Conservation (phyloP, 2,329 filamentous ascomycete species). For the Aspergillus vadensis region DNA sequence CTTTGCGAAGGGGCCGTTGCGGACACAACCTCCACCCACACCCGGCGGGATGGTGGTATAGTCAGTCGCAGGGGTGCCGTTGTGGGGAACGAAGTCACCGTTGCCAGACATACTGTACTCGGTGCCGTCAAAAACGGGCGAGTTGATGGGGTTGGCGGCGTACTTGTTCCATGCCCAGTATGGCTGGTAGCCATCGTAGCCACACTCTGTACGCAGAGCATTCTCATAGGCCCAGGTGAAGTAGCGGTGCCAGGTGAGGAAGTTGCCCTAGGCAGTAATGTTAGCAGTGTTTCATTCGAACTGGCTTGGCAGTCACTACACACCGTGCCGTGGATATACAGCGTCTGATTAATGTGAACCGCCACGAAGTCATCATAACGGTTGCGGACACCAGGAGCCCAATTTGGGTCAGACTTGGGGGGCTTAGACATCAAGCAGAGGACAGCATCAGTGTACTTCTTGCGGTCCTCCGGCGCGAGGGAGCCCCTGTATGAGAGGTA, state of each 20-base stretch:
- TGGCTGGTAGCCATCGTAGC: conserved; percentile 43
- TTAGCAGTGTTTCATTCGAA: neutral
- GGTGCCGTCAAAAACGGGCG: conserved; percentile 41
- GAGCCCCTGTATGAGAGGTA: neutral
- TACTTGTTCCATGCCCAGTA: conserved; percentile 46
- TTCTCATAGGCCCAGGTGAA: conserved; percentile 48
- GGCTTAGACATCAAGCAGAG: conserved; percentile 40
- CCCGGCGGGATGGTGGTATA: conserved; percentile 36
- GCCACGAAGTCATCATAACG: conserved; percentile 57
- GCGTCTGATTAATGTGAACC: conserved; percentile 53
- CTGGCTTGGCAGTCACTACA: neutral
- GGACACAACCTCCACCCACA: conserved; percentile 19
- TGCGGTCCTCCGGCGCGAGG: neutral
- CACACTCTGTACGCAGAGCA: conserved; percentile 47
- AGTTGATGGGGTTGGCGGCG: conserved; percentile 31
- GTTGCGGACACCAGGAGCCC: conserved; percentile 48
- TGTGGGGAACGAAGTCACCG: conserved; percentile 38
- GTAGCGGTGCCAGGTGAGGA: conserved; percentile 51
- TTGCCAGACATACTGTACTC: conserved; percentile 48
- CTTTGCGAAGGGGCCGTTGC: conserved; percentile 3
- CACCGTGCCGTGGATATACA: conserved; percentile 45
- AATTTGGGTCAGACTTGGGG: conserved; percentile 19
- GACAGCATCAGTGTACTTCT: conserved; percentile 48
- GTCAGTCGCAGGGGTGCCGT: conserved; percentile 21
- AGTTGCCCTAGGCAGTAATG: conserved; percentile 24